A percentile compares a stretch with the other conserved stretches of the same genome.
These are phyloP conservation scores for Priceomyces carsonii DNA, from an alignment of 805 yeast genomes.

Conservation along the genomic window DNA sequence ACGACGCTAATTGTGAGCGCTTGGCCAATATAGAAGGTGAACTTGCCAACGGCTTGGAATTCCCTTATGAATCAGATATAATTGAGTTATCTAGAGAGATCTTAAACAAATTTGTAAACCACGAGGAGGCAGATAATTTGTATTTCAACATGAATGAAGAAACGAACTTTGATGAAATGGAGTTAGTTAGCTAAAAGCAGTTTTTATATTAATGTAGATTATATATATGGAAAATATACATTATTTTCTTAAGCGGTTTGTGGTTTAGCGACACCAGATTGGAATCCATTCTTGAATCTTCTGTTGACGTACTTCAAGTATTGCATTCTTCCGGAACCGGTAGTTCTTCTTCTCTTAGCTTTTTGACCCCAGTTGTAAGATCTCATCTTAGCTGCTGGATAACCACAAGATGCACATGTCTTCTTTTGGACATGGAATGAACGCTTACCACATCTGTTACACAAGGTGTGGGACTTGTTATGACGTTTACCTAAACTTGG, in stretches of 20 bases:
- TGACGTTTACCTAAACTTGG: constrained; percentile 99
- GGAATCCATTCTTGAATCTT: constrained; percentile 99
- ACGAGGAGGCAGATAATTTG: constrained; percentile 77
- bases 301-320: constrained; percentile 96
- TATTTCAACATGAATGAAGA: constrained; percentile 63
- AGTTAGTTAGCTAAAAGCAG: constrained; percentile 12
- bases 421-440: constrained; percentile 99
- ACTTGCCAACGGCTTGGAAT: constrained; percentile 59
- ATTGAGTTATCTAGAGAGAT: constrained; percentile 72
- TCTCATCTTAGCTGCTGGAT: constrained; percentile 99
- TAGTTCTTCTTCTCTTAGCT: constrained; percentile 99
- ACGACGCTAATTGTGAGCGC: constrained; percentile 14
- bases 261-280: constrained; percentile 75
- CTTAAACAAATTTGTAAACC: constrained; percentile 64
- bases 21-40: constrained; percentile 41
- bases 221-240: constrained; percentile 10
- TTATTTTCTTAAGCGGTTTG: constrained; percentile 53
- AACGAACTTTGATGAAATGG: constrained; percentile 24
- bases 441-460: constrained; percentile 99
- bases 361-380: constrained; percentile 98
- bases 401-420: constrained; percentile 98
- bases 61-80: constrained; percentile 60
- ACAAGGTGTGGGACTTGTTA: constrained; percentile 98
- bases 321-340: constrained; percentile 99
- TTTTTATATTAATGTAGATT: constrained; percentile 5